Evolutionary conservation across 306 rosid genomes (phyloP).

Genomic region (Mimosa bimucronata): DNA sequence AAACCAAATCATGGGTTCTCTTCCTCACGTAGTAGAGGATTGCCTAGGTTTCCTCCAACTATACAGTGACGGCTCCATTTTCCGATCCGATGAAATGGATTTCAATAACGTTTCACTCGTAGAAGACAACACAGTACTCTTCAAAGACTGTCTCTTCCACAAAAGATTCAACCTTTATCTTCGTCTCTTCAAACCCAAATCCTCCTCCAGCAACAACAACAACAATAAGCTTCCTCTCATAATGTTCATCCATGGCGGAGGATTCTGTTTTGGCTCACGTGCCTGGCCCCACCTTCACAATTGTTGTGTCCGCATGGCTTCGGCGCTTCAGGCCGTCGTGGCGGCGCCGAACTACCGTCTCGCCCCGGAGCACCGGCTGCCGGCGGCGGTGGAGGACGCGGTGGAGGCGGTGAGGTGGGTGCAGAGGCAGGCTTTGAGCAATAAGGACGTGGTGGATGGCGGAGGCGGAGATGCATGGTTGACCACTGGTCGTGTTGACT

Average conservation of each 20-base stretch:
- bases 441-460: background rate
- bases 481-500: conserved; percentile 52
- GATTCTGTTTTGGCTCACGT: conserved; percentile 83
- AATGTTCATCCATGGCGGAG: conserved; percentile 82
- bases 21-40: conserved; percentile 74
- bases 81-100: conserved; percentile 56
- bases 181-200: conserved; percentile 69
- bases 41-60: conserved; percentile 91
- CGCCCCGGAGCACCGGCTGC: conserved; percentile 83
- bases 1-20: conserved; percentile 62
- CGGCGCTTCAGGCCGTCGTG: conserved; percentile 55
- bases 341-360: conserved; percentile 75
- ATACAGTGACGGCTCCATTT: conserved; percentile 78
- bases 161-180: conserved; percentile 59
- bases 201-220: background rate
- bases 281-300: conserved; percentile 84
- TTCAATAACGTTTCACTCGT: conserved; percentile 45
- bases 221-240: conserved; percentile 45
- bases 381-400: conserved; percentile 79
- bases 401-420: conserved; percentile 76
- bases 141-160: conserved; percentile 62
- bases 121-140: conserved; percentile 54
- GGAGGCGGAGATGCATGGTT: conserved; percentile 69
- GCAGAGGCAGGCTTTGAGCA: conserved; percentile 49
- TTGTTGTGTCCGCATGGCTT: conserved; percentile 68